These are phyloP conservation scores for Pichia gijzeniarum DNA, from an alignment of 805 yeast species.

Conservation along the genomic window DNA sequence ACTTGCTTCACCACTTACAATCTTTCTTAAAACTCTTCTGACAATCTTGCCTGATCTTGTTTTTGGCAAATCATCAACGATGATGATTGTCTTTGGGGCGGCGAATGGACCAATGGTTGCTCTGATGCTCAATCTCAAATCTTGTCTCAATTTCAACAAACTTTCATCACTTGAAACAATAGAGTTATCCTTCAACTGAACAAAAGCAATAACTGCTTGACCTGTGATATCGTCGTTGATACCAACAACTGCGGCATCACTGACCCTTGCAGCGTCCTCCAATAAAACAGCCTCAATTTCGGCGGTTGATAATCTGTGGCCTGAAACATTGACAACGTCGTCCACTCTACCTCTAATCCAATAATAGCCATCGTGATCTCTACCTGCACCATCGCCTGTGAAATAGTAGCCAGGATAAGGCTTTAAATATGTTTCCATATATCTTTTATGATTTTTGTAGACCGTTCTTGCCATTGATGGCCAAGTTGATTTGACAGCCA, in stretches of 20 bases:
- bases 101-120: slow-evolving; percentile 93
- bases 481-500: slow-evolving; percentile 88
- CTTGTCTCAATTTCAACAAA: slow-evolving; percentile 59
- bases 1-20: slow-evolving; percentile 86
- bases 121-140: slow-evolving; percentile 81
- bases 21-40: slow-evolving; percentile 95
- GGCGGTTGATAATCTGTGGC: slow-evolving; percentile 97
- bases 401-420: slow-evolving; percentile 93
- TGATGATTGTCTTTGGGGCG: slow-evolving; percentile 78
- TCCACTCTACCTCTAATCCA: slow-evolving; percentile 99
- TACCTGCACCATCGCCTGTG: slow-evolving; percentile 98
- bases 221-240: slow-evolving; percentile 93
- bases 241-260: slow-evolving; percentile 97
- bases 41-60: slow-evolving; percentile 98
- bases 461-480: slow-evolving; percentile 99
- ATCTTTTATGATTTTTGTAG: slow-evolving; percentile 81
- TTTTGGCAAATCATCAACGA: slow-evolving; percentile 92
- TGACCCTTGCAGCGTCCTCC: slow-evolving; percentile 64
- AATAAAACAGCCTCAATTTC: slow-evolving; percentile 92
- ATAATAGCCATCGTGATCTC: slow-evolving; percentile 92
- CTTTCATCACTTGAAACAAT: slow-evolving; percentile 33
- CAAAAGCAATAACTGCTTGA: slow-evolving; percentile 95
- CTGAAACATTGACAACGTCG: slow-evolving; percentile 96
- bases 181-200: slow-evolving; percentile 60
- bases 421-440: slow-evolving; percentile 83